Evolutionary conservation across 257 asterid species (phyloP).

Genomic region (Nicotiana tabacum): DNA sequence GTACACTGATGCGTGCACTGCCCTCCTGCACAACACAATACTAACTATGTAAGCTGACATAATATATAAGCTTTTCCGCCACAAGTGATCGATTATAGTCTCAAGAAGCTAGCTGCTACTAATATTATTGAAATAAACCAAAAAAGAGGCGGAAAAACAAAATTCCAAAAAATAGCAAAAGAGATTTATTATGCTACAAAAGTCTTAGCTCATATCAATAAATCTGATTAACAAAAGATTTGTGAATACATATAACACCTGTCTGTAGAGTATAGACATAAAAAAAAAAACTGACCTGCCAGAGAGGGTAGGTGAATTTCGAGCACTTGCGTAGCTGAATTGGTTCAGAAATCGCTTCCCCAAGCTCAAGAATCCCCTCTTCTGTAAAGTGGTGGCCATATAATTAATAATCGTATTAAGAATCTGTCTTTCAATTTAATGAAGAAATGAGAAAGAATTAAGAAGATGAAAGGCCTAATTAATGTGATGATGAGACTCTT

Average conservation of each 20-base stretch:
- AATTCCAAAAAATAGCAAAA: too few relatives aligned
- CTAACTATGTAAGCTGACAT: background rate
- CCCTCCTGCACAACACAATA: constrained; percentile 41
- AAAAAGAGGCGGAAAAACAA: too few relatives aligned
- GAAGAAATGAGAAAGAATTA: background rate
- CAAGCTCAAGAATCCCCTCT: constrained; percentile 8
- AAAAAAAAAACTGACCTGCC: background rate
- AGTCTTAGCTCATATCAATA: too few relatives aligned
- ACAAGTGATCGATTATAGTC: too few relatives aligned
- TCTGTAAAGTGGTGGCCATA: constrained; percentile 17
- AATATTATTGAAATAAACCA: background rate
- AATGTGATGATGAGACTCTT: background rate
- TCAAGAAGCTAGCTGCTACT: background rate
- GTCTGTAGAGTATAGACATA: background rate
- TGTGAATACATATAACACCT: too few relatives aligned
- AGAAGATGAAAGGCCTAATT: background rate
- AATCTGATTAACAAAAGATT: too few relatives aligned
- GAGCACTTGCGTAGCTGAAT: constrained; percentile 6
- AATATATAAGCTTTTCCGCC: too few relatives aligned
- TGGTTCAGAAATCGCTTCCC: constrained; percentile 12
- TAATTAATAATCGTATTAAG: background rate
- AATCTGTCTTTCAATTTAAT: background rate
- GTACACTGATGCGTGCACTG: constrained; percentile 63
- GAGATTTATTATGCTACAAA: too few relatives aligned
- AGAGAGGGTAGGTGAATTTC: background rate